These are phyloP conservation scores for Ceratocystis ficicola DNA, from an alignment of 2,329 filamentous ascomycete genomes.

Conservation along the genomic window DNA sequence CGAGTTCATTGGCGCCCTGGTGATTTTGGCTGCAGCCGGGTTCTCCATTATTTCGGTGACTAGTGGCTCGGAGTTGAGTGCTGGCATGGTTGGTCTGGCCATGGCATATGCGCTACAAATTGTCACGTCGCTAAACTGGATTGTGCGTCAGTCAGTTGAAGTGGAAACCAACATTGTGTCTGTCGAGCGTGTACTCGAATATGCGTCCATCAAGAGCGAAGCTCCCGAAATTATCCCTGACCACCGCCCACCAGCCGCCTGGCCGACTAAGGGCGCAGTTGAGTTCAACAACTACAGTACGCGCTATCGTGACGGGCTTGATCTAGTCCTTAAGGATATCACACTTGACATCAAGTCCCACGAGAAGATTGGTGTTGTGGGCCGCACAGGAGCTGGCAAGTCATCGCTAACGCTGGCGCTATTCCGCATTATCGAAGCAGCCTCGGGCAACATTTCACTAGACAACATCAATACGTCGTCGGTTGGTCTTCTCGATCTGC, in stretches of 20 bases:
- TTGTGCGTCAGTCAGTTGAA: conserved; percentile 94
- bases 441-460: conserved; percentile 72
- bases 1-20: conserved; percentile 87
- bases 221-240: conserved; percentile 87
- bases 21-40: conserved; percentile 77
- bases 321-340: conserved; percentile 87
- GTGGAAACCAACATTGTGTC: conserved; percentile 99
- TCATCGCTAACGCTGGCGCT: conserved; percentile 83
- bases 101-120: conserved; percentile 98
- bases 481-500: conserved; percentile 80
- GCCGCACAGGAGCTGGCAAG: conserved; percentile 90
- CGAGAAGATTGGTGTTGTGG: conserved; percentile 96
- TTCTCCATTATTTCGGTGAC: conserved; percentile 73
- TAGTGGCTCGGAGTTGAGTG: conserved; percentile 48
- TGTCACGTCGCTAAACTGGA: conserved; percentile 96
- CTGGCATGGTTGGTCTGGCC: conserved; percentile 74
- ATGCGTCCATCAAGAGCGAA: conserved; percentile 80
- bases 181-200: conserved; percentile 93
- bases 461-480: conserved; percentile 79
- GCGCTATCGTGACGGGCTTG: conserved; percentile 77
- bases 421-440: conserved; percentile 90
- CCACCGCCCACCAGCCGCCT: conserved; percentile 74
- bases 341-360: conserved; percentile 85
- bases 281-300: conserved; percentile 91
- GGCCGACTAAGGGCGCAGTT: conserved; percentile 81